Conservation (phyloP, 228 moss, liverwort and hornwort genomes). For the Sphagnum magellanicum region DNA sequence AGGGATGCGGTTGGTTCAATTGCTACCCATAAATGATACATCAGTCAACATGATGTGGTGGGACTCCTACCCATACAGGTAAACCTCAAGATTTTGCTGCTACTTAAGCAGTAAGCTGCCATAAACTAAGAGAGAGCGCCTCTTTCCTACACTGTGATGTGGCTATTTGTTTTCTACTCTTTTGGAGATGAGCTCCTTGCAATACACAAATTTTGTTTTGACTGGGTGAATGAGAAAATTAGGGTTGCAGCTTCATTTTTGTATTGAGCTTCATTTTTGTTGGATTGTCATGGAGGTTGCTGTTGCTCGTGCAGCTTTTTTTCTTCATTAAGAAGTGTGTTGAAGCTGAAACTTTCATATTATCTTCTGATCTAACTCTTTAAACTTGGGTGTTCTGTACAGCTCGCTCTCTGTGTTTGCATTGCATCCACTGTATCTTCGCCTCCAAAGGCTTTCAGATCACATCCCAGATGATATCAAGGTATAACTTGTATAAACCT, state of each 20-base stretch:
- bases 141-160: too few relatives aligned
- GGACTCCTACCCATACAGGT: constrained; percentile 98
- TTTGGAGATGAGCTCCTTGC: not conserved
- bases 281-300: too few relatives aligned
- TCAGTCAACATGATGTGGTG: constrained; percentile 98
- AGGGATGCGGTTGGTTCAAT: constrained; percentile 79
- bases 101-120: not conserved
- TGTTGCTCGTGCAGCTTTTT: too few relatives aligned
- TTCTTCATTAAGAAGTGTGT: too few relatives aligned
- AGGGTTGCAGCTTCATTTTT: too few relatives aligned
- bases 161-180: not conserved
- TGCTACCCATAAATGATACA: constrained; percentile 87
- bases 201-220: too few relatives aligned
- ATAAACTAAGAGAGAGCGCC: not conserved
- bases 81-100: not conserved
- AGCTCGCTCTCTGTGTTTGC: constrained; percentile 91
- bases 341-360: too few relatives aligned
- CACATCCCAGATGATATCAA: constrained; percentile 51
- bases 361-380: too few relatives aligned
- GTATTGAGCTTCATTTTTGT: too few relatives aligned
- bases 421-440: constrained; percentile 85
- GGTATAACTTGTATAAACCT: constrained; percentile 22
- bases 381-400: constrained; percentile 8
- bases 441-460: constrained; percentile 66
- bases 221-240: too few relatives aligned